Base-by-base conservation (phyloP, 2,329 filamentous ascomycete species). In the Penicillium glabrum region DNA sequence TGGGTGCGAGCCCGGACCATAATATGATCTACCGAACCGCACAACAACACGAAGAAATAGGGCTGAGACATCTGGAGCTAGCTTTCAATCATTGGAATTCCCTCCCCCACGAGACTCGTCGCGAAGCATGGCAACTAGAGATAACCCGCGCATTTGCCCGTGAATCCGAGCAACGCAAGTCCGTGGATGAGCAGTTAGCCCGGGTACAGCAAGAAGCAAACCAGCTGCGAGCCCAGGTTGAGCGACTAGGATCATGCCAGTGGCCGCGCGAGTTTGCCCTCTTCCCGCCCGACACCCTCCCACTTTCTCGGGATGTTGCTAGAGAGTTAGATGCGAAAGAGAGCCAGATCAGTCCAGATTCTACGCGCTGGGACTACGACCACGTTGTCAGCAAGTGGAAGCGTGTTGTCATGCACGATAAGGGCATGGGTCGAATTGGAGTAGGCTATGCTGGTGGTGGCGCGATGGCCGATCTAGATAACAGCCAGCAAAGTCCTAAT, bases 41-140 rank as follows among this genome's bases (percentile, higher is more conserved):
- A 43, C 84, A 81, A 61, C 74, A 79, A 27, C 82, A 93, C 50
- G 87, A 91, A 61, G 84, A 86, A 51, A 86, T 89, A 63, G 84
- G 93, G 31, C 80, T 84, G 41, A 83, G 89, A 56, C 93, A 98
- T 70, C 73, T 96, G 6, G 83, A 89, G n/a, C 85, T 87, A 14
- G 87, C 90, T 0, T 96, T 87, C 70, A 81, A 83, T 7, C 88
- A 90, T 43, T 98, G 93, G 93, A 84, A 84, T 51, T 79, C 79
- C 1, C 78, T 95, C 26, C 75, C 86, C 0, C 62, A 72, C 2
- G 81, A 83, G 35, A 80, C 83, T 23, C 82, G 83, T 51, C 70
- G 68, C 52, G 73, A 79, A 21, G 58, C 70, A 16, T 82, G 79
- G 79, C 77, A 77, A 46, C 69, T 79, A 6, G 79, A 81, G 52